Base-by-base conservation (phyloP, 176 grass and related monocot genomes). In the Musa beccarii region DNA sequence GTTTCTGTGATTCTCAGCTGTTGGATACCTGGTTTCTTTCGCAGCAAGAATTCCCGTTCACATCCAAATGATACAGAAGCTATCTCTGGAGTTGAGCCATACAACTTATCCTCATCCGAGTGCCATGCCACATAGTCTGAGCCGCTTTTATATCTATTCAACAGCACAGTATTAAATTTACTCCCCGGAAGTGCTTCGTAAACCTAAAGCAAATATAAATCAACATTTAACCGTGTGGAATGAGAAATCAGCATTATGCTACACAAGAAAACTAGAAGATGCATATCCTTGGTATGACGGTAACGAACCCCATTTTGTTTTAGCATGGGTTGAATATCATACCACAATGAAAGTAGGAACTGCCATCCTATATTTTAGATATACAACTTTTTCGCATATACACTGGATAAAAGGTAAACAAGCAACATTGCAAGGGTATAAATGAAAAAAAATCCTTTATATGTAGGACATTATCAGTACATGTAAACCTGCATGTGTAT, bases 101-200 rank as follows among this genome's bases (percentile, higher is more conserved):
- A 94, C 19, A 91, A 83, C 8, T 80, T 72, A 72, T 98, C 95
- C 17, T 91, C 95, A 17, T 94, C 95, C n/a, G 90, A 86, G 56
- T 99, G 95, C 95, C 95, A 99, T 17, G 95, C 89, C 14, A 94
- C 86, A 9, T 94, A 89, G 61, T 99, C 84, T 34, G 86, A 94
- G 61, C 95, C 86, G 6, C 34, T 85, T 69, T 87, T 84, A 83
- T 98, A 98, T 87, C 76, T 86, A 82, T 91, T 99, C 71, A 99
- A 85, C 26, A 99, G 54, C 75, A 94, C 80, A 83, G 88, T 94
- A 73, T 98, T 98, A 66, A 98, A 98, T 72, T 86, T 76, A 81
- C 90, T 91, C 26, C 88, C 86, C 1, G 86, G 86, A 69, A 94
- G 67, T 23, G 83, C 81, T 82, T 91, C 95, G 69, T 81, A 88